Evolutionary conservation across 805 yeast species (phyloP).

Genomic region (Schwanniomyces occidentalis): DNA sequence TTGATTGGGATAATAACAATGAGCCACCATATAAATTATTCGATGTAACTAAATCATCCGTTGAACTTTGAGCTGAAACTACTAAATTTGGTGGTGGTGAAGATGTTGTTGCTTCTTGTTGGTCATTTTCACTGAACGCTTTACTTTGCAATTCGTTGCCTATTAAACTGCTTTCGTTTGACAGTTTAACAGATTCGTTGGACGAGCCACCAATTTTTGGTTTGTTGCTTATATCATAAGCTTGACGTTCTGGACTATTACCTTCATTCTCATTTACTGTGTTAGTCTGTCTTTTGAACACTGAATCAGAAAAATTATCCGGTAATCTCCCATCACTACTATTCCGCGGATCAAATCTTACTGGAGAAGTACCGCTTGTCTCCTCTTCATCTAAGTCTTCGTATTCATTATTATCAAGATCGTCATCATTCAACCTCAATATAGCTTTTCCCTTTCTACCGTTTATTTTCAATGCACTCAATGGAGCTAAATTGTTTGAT

Average conservation of each 20-base stretch:
- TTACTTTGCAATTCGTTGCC: no score
- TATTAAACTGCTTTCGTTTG: no score
- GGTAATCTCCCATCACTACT: background rate
- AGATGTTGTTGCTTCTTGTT: no score
- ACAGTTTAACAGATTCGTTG: no score
- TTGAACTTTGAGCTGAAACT: constrained; percentile 16
- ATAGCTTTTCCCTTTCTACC: constrained; percentile 40
- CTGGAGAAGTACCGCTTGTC: no score
- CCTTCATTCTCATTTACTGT: no score
- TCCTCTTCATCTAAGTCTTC: constrained; percentile 33
- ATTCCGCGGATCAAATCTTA: no score
- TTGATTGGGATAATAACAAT: constrained; percentile 41
- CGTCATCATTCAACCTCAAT: constrained; percentile 38
- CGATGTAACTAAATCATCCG: constrained; percentile 23
- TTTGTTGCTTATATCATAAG: no score
- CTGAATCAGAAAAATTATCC: background rate
- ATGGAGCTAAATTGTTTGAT: constrained; percentile 10
- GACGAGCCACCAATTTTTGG: no score
- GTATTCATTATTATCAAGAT: constrained; percentile 29
- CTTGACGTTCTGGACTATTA: no score
- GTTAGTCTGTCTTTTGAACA: no score
- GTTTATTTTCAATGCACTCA: constrained; percentile 37
- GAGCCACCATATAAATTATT: constrained; percentile 44
- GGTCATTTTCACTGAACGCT: no score
- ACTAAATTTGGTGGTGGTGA: background rate